Percentiles rank a stretch among this genome's conserved stretches.
Conservation (phyloP, 176 grass and related monocot genomes). For the Musa itinerans region DNA sequence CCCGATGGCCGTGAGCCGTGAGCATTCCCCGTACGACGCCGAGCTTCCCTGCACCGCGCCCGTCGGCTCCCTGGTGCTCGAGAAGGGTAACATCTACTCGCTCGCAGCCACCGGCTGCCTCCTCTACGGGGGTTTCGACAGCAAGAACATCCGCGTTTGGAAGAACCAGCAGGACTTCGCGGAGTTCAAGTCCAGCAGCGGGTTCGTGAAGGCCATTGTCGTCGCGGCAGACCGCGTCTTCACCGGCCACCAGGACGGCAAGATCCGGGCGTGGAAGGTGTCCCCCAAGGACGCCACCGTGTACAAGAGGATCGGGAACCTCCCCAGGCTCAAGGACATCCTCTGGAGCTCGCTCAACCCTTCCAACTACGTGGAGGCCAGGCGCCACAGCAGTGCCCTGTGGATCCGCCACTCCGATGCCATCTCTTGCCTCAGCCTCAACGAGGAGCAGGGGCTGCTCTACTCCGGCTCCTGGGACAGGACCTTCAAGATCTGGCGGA, state of each 20-base stretch:
- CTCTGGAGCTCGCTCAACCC: conserved; percentile 73
- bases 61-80: conserved; percentile 56
- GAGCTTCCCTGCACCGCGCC: conserved; percentile 33
- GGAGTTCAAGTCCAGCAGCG: conserved; percentile 89
- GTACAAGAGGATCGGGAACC: conserved; percentile 81
- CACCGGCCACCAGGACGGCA: conserved; percentile 96
- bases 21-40: conserved; percentile 45
- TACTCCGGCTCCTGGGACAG: conserved; percentile 97
- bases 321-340: conserved; percentile 81
- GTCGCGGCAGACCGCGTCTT: conserved; percentile 81
- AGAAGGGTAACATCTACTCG: conserved; percentile 92
- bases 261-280: conserved; percentile 78
- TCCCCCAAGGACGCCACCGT: conserved; percentile 57
- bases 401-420: conserved; percentile 97
- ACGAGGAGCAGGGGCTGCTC: conserved; percentile 49
- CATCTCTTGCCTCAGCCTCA: conserved; percentile 70
- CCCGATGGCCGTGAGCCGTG: conserved; percentile 69
- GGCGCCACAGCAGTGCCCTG: conserved; percentile 54
- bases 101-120: conserved; percentile 59
- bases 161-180: conserved; percentile 89
- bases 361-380: conserved; percentile 85
- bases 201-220: conserved; percentile 89
- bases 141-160: conserved; percentile 99
- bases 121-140: conserved; percentile 87
- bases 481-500: conserved; percentile 97